These are phyloP conservation scores for Blastobotrys ciferrii DNA, from an alignment of 1,139 yeast genomes.

Conservation along the genomic window DNA sequence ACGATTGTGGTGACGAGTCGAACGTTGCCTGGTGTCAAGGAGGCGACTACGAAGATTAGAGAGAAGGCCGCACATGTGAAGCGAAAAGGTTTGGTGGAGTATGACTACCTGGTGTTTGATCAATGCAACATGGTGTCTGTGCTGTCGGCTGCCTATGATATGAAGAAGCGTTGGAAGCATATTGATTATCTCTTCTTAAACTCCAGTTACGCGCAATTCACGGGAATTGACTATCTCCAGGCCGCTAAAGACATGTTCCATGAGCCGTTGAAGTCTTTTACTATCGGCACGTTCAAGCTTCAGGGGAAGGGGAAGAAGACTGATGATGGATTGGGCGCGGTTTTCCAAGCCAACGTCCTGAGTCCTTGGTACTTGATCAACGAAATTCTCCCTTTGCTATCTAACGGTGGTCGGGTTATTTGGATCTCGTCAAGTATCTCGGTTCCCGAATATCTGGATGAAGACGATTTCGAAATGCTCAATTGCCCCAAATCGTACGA, in stretches of 20 bases:
- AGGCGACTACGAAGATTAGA: slow-evolving; percentile 64
- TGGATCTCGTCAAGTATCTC: slow-evolving; percentile 89
- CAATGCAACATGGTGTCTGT: slow-evolving; percentile 90
- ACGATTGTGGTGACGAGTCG: slow-evolving; percentile 87
- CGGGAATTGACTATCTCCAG: slow-evolving; percentile 79
- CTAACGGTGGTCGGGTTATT: slow-evolving; percentile 57
- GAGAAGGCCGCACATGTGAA: slow-evolving; percentile 41
- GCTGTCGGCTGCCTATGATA: slow-evolving; percentile 67
- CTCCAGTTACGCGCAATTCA: slow-evolving; percentile 86
- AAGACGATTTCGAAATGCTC: slow-evolving; percentile 71
- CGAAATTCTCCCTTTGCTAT: slow-evolving; percentile 53
- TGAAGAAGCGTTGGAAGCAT: slow-evolving; percentile 57
- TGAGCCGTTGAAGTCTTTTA: slow-evolving; percentile 74
- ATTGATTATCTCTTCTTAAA: slow-evolving; percentile 80
- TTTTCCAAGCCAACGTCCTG: slow-evolving; percentile 92
- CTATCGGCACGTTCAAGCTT: slow-evolving; percentile 69
- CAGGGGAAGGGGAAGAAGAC: slow-evolving; percentile 75
- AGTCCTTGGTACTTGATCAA: slow-evolving; percentile 86
- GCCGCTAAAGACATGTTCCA: slow-evolving; percentile 64
- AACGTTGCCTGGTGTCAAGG: slow-evolving; percentile 78
- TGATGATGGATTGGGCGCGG: slow-evolving; percentile 73
- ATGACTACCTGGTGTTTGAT: slow-evolving; percentile 83
- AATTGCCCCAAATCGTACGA: slow-evolving; percentile 72
- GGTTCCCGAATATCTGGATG: slow-evolving; percentile 63
- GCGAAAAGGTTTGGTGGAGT: slow-evolving; percentile 58